Percentiles rank a stretch among this genome's conserved stretches.
Conservation (phyloP, 768 basidiomycete species). For the Hydnum rufescens region DNA sequence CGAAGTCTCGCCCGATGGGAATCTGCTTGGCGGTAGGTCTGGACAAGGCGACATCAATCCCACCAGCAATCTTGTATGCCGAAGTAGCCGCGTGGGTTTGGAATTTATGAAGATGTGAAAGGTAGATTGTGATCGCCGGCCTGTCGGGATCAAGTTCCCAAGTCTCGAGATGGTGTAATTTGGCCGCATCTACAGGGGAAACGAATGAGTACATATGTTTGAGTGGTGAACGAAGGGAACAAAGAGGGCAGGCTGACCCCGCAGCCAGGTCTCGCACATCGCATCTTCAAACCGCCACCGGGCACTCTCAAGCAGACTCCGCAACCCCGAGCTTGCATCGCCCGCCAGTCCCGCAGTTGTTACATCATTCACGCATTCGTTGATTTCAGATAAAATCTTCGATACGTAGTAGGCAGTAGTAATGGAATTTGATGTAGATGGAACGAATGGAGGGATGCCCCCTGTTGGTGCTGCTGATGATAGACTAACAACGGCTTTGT, state of each 20-base stretch:
- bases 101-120: conserved; percentile 59
- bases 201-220: neutral
- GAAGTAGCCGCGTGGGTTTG: conserved; percentile 57
- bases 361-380: conserved; percentile 70
- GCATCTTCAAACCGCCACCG: conserved; percentile 81
- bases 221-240: neutral
- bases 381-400: conserved; percentile 64
- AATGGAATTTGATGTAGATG: conserved; percentile 59
- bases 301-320: conserved; percentile 54
- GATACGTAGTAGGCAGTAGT: conserved; percentile 63
- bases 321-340: conserved; percentile 51
- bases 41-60: conserved; percentile 21
- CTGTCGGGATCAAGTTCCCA: conserved; percentile 51
- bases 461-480: conserved; percentile 17
- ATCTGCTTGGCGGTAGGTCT: conserved; percentile 27
- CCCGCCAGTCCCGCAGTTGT: conserved; percentile 57
- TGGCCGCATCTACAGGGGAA: conserved; percentile 47
- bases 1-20: conserved; percentile 39
- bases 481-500: conserved; percentile 47
- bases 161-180: conserved; percentile 71
- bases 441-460: conserved; percentile 32
- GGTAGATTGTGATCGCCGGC: conserved; percentile 49
- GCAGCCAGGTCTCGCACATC: conserved; percentile 57
- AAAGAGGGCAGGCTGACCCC: conserved; percentile 32
- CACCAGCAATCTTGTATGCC: conserved; percentile 66